phyloP scores from a whole-genome alignment of 2,329 filamentous ascomycete genomes.

The Calycina herbarum region DNA sequence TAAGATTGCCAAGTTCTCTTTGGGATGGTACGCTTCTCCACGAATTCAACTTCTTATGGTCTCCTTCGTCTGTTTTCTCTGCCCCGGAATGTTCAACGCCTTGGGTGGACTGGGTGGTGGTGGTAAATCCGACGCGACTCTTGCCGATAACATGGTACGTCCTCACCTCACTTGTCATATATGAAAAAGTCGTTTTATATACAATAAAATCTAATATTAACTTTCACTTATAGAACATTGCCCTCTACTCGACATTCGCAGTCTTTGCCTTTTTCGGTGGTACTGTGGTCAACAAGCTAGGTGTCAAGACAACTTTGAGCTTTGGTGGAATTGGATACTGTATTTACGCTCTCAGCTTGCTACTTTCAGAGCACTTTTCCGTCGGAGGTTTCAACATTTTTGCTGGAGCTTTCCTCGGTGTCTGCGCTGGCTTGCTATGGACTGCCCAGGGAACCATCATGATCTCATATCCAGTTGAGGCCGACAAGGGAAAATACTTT shows the following conservation, averaged over 20 bases:
- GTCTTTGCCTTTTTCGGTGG: constrained; percentile 70
- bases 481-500: constrained; percentile 84
- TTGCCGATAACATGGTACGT: constrained; percentile 50
- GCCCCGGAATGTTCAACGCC: constrained; percentile 73
- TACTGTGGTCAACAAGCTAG: constrained; percentile 75
- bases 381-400: constrained; percentile 73
- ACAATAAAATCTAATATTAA: constrained; percentile 5
- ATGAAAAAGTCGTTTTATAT: background rate
- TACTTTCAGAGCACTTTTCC: constrained; percentile 68
- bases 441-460: constrained; percentile 82
- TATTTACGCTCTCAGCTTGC: constrained; percentile 70
- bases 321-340: constrained; percentile 77
- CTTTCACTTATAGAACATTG: constrained; percentile 38
- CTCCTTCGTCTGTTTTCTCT: constrained; percentile 68
- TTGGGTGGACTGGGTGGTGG: constrained; percentile 64
- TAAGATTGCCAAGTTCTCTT: constrained; percentile 52
- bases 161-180: background rate
- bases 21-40: constrained; percentile 73
- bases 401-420: constrained; percentile 72
- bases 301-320: constrained; percentile 65
- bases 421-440: constrained; percentile 80
- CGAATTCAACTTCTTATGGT: constrained; percentile 72
- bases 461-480: constrained; percentile 84
- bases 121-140: constrained; percentile 52
- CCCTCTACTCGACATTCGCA: constrained; percentile 52